Base-by-base conservation (phyloP, 2,329 filamentous ascomycete species). In the Parascedosporium putredinis region DNA sequence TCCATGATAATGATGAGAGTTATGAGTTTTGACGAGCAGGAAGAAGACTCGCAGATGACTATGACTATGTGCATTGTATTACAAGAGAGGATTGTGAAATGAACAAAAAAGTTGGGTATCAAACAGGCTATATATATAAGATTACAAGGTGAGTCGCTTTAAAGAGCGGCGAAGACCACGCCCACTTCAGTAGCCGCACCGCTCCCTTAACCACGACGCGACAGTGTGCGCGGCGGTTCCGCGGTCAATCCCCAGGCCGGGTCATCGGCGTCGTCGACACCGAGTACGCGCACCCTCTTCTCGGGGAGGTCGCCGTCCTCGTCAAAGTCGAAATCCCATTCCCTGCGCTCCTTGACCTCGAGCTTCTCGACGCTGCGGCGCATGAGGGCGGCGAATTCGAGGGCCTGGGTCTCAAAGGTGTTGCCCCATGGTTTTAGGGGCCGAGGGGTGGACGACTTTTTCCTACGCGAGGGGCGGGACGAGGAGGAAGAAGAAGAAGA, bases 381-480 rank as follows among this genome's bases (percentile, higher is more conserved):
- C 72, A 79, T 76, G 51, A 74, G 56, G 24, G 23, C 57, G 0
- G 64, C 66, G n/a, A 80, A 59, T 57, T 75, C 71, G 2, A 56
- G 49, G 0, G 76, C 72, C 58, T 79, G 76, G 1, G 59, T 54
- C 34, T 61, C 58, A 50, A 77, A 74, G 12, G 60, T 71, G 58
- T 78, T 72, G 7, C 64, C 63, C 3, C 34, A 52, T 3, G 52
- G 53, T 18, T 52, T 58, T 3, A 54, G 56, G 50, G 43, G 51
- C 50, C 36, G 54, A n/a, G n/a, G n/a, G n/a, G n/a, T n/a, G n/a
- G n/a, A n/a, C 52, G 50, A 53, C 55, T 12, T 51, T 45, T 52
- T n/a, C 56, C 55, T 45, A 50, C 42, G 14, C 44, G 47, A 12
- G 2, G 54, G 51, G 2, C 55, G 45, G 16, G 56, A 46, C 2